Percentiles rank a stretch among this genome's conserved stretches.
Evolutionary conservation across 257 asterid genomes (phyloP).

Genomic region (Solanum commersonii): DNA sequence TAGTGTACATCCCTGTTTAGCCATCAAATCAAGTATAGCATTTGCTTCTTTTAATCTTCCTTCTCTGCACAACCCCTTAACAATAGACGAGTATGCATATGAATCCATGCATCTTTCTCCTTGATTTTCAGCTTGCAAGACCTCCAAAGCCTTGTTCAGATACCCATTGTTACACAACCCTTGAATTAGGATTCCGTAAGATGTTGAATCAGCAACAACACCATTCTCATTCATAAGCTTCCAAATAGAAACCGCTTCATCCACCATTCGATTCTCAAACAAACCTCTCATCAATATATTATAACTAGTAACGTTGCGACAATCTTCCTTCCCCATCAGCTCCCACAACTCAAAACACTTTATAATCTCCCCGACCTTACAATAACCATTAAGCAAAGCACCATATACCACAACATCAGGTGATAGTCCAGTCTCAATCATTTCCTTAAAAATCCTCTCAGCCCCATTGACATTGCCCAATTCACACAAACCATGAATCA

Average conservation of each 20-base stretch:
- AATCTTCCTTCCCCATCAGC: constrained; percentile 57
- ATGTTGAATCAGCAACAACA: constrained; percentile 45
- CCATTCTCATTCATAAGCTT: constrained; percentile 49
- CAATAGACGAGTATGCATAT: constrained; percentile 63
- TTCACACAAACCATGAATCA: constrained; percentile 77
- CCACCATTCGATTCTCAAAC: constrained; percentile 44
- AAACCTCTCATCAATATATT: constrained; percentile 65
- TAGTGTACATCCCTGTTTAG: constrained; percentile 41
- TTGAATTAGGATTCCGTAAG: constrained; percentile 54
- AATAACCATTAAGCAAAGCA: constrained; percentile 62
- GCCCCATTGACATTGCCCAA: constrained; percentile 63
- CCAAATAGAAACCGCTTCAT: constrained; percentile 46
- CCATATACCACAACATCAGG: constrained; percentile 69
- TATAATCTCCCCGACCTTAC: constrained; percentile 31
- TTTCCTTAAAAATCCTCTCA: constrained; percentile 49
- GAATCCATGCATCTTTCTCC: constrained; percentile 36
- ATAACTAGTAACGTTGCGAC: constrained; percentile 66
- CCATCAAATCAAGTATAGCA: constrained; percentile 42
- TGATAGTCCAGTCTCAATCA: constrained; percentile 34
- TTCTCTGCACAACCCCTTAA: constrained; percentile 58
- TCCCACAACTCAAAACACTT: constrained; percentile 65
- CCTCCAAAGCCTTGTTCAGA: constrained; percentile 39
- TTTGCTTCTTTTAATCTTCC: constrained; percentile 62
- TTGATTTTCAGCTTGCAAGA: constrained; percentile 45
- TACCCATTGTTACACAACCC: constrained; percentile 76